Percentiles rank a stretch among this genome's conserved stretches.
These are phyloP conservation scores for Ceratocystis colombiana DNA, from an alignment of 2,329 filamentous ascomycete species.

Conservation along the genomic window DNA sequence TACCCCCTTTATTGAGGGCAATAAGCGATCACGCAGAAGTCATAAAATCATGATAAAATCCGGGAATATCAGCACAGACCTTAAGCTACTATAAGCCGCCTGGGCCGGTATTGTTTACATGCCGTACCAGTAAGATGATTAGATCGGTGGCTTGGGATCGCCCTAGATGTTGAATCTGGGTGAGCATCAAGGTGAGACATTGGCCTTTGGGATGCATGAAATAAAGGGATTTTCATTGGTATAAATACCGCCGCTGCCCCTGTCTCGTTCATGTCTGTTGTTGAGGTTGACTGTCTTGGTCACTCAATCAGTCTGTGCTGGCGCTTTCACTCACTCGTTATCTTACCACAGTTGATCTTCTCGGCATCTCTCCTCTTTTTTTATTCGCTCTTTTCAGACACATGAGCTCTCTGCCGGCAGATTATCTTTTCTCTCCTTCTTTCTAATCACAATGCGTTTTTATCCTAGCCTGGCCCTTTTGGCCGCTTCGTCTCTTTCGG, in stretches of 20 bases:
- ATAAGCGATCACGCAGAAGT: not conserved
- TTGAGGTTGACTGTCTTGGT: not conserved
- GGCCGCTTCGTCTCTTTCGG: slow-evolving; percentile 7
- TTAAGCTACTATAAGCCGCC: not conserved
- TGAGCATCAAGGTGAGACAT: too few species aligned
- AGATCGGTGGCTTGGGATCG: too few species aligned
- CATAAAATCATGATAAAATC: not conserved
- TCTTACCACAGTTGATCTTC: not conserved
- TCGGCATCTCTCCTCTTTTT: not conserved
- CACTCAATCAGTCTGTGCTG: not conserved
- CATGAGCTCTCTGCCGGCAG: not conserved
- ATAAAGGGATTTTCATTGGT: too few species aligned
- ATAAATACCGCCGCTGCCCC: too few species aligned
- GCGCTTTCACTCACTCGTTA: not conserved
- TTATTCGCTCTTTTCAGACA: not conserved
- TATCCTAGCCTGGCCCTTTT: not conserved
- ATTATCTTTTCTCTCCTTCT: not conserved
- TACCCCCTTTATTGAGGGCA: not conserved
- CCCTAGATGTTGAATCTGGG: too few species aligned
- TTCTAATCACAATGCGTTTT: not conserved
- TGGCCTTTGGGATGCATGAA: too few species aligned
- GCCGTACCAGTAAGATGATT: too few species aligned
- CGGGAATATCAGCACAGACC: not conserved
- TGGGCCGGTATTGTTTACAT: not conserved
- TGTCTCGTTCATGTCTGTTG: not conserved